Base-by-base conservation (phyloP, 2,329 filamentous ascomycete genomes). In the Huntiella bhutanensis region DNA sequence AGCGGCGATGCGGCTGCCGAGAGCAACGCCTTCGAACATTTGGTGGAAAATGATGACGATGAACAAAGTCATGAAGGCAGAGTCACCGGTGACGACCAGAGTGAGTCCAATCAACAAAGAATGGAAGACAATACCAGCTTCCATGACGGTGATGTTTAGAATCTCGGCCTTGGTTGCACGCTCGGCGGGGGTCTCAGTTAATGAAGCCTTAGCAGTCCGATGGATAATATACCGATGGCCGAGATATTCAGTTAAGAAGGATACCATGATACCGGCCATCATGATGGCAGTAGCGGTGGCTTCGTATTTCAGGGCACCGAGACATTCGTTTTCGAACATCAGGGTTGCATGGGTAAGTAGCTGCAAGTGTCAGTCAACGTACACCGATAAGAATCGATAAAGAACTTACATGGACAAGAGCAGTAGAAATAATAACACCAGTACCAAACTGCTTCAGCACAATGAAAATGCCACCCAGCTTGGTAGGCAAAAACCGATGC, bases 1-100 rank as follows among this genome's bases (percentile, higher is more conserved):
- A 0, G 69, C 67, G 6, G 79, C 77, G 51, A 85, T 84, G 11
- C 77, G 80, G 16, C 47, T 49, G 11, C 48, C 80, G 1, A 86
- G 73, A 0, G 81, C 81, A 40, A 86, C 66, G 3, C 82, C 81
- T 56, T 85, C 80, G 54, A 87, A 83, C 64, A 82, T 75, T 55
- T 85, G 81, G 56, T 85, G 81, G 62, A 85, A 84, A 48, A 84
- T 62, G 49, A 86, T 82, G 46, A 85, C 80, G 38, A 72, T 58
- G 49, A 73, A 72, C n/a, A 76, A 64, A 1, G 69, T 73, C 46
- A 67, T 56, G 59, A 75, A 75, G 53, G 67, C 70, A 34, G 61
- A 63, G 52, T 76, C 71, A 2, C 66, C 70, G 1, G 71, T 64
- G 2, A 77, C 72, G n/a, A 75, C 72, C 1, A 79, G 65, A 0